These are phyloP conservation scores for Boletus tylopilopsis DNA, from an alignment of 768 basidiomycete species.

Conservation along the genomic window DNA sequence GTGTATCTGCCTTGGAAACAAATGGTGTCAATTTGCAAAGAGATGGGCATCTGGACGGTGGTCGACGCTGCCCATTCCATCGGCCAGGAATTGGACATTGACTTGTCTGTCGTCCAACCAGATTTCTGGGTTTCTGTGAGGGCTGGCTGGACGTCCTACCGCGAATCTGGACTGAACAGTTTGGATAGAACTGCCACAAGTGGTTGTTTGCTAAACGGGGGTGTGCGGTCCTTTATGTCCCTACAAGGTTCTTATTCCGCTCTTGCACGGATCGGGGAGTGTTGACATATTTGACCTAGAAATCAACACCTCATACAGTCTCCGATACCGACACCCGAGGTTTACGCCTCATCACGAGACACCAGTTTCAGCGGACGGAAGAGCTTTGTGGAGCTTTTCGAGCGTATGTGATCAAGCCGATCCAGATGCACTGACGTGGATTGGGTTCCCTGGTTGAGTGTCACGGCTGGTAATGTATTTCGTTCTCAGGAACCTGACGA, in stretches of 20 bases:
- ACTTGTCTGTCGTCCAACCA: conserved; percentile 51
- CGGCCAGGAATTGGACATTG: conserved; percentile 63
- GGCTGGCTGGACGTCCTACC: conserved; percentile 2
- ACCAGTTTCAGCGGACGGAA: conserved; percentile 25
- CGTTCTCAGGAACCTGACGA: background rate
- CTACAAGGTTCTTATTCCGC: conserved; percentile 40
- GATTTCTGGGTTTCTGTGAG: conserved; percentile 80
- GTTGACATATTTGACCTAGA: conserved; percentile 29
- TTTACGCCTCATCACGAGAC: conserved; percentile 48
- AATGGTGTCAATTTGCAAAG: conserved; percentile 59
- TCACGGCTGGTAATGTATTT: conserved; percentile 42
- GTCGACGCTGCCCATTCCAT: conserved; percentile 80
- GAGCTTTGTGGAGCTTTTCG: conserved; percentile 49
- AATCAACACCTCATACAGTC: conserved; percentile 63
- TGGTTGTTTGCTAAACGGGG: conserved; percentile 75
- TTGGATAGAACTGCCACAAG: conserved; percentile 74
- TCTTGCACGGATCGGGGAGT: no score
- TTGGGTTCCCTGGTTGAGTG: conserved; percentile 47
- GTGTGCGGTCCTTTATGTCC: conserved; percentile 71
- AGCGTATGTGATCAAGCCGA: conserved; percentile 49
- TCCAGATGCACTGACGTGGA: no score
- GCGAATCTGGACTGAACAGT: background rate
- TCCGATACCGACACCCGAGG: conserved; percentile 52
- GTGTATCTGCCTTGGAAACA: conserved; percentile 66
- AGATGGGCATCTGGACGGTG: conserved; percentile 61